A percentile compares a stretch with the other conserved stretches of the same genome.
Conservation (phyloP, 164 flowering plant species). For the Magnolia changhungtana region DNA sequence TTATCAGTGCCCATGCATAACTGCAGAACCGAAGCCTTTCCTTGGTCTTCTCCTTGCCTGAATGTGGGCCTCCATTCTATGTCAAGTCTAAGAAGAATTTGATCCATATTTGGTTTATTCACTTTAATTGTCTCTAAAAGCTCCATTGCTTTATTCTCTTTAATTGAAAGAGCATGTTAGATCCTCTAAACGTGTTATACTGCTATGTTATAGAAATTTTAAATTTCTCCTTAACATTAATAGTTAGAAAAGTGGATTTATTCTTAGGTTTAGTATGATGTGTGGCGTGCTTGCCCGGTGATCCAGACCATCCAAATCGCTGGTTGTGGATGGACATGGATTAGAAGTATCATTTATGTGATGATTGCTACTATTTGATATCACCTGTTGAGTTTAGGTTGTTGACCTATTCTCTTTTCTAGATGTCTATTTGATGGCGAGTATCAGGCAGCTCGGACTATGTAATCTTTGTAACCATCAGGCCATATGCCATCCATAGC, state of each 20-base stretch:
- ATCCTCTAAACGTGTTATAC: too few species aligned
- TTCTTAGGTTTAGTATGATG: not conserved
- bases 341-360: not conserved
- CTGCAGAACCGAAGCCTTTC: slow-evolving; percentile 87
- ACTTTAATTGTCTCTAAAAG: too few species aligned
- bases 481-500: too few species aligned
- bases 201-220: too few species aligned
- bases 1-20: slow-evolving; percentile 46
- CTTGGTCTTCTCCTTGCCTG: slow-evolving; percentile 45
- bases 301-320: not conserved
- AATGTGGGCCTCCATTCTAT: too few species aligned
- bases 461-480: too few species aligned
- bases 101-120: too few species aligned
- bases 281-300: not conserved
- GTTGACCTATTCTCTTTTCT: not conserved
- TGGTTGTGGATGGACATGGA: not conserved
- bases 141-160: too few species aligned
- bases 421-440: not conserved
- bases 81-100: too few species aligned
- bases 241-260: not conserved
- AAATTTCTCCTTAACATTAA: not conserved
- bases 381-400: too few species aligned
- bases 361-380: too few species aligned
- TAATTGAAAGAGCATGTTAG: too few species aligned
- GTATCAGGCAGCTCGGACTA: not conserved